phyloP scores from a whole-genome alignment of 2,329 filamentous ascomycete species.

The Erysiphe pulchra region DNA sequence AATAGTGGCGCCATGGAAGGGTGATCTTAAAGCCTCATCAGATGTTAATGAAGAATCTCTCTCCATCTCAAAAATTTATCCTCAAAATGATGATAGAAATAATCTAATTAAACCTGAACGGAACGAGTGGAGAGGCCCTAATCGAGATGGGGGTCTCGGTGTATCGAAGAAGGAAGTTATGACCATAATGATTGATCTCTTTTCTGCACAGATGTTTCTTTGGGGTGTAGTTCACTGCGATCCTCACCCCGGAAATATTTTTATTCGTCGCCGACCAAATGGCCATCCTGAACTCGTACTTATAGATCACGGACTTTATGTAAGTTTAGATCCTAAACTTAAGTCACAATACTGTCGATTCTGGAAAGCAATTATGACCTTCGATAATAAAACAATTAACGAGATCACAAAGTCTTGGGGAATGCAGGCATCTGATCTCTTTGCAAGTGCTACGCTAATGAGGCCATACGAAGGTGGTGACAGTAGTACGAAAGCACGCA shows the following conservation, averaged over 20 bases:
- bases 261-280: constrained; percentile 60
- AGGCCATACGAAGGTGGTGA: constrained; percentile 76
- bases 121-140: constrained; percentile 45
- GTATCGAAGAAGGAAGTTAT: constrained; percentile 68
- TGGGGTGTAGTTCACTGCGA: constrained; percentile 94
- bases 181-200: constrained; percentile 89
- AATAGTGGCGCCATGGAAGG: constrained; percentile 53
- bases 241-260: constrained; percentile 91
- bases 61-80: constrained; percentile 8
- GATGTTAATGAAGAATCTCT: constrained; percentile 47
- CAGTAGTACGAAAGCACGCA: constrained; percentile 33
- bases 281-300: constrained; percentile 79
- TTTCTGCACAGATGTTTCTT: constrained; percentile 93
- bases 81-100: constrained; percentile 21
- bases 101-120: constrained; percentile 57
- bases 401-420: constrained; percentile 62
- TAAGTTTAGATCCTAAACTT: constrained; percentile 66
- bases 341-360: constrained; percentile 67
- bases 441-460: constrained; percentile 75
- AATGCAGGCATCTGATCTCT: constrained; percentile 68
- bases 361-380: constrained; percentile 84
- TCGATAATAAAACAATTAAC: constrained; percentile 61
- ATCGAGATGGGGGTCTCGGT: constrained; percentile 57
- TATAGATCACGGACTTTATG: constrained; percentile 92
- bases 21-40: constrained; percentile 51